phyloP scores from a whole-genome alignment of 768 basidiomycete species.

The Pisolithus sp. region DNA sequence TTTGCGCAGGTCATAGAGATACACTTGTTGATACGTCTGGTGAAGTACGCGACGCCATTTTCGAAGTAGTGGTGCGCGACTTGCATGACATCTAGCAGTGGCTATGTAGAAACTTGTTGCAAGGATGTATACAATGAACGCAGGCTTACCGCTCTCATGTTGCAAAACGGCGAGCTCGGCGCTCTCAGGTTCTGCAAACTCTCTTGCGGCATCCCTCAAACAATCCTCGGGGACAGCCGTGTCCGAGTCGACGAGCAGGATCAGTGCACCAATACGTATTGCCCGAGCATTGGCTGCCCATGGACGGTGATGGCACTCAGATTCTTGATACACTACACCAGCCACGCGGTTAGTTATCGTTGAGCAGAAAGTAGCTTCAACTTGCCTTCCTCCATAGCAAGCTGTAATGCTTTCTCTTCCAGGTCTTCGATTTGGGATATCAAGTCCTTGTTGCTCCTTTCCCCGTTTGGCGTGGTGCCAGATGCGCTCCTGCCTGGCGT shows the following conservation, averaged over 20 bases:
- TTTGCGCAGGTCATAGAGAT: constrained; percentile 78
- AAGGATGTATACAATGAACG: not conserved
- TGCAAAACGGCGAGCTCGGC: constrained; percentile 74
- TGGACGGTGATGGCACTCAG: constrained; percentile 52
- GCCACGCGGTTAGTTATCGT: constrained; percentile 31
- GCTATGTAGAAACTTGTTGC: not conserved
- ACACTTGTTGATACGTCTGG: constrained; percentile 76
- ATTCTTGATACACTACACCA: constrained; percentile 45
- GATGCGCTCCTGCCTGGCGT: constrained; percentile 10
- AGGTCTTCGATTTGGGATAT: constrained; percentile 29
- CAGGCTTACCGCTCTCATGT: constrained; percentile 68
- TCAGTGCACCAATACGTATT: constrained; percentile 68
- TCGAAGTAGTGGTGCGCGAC: constrained; percentile 88
- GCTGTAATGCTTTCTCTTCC: constrained; percentile 44
- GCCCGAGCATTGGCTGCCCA: constrained; percentile 74
- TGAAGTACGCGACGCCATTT: constrained; percentile 85
- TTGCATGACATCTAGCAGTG: constrained; percentile 71
- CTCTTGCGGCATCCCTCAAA: constrained; percentile 83
- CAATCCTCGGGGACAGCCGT: constrained; percentile 89
- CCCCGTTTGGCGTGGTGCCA: constrained; percentile 2
- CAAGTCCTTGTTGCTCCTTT: constrained; percentile 4
- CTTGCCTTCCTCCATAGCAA: constrained; percentile 48
- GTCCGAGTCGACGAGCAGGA: constrained; percentile 83
- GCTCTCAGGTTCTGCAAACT: constrained; percentile 67
- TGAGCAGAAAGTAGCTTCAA: constrained; percentile 23